Evolutionary conservation across 2,329 filamentous ascomycete genomes (phyloP).

Genomic region (Paracamarosporium sp.): DNA sequence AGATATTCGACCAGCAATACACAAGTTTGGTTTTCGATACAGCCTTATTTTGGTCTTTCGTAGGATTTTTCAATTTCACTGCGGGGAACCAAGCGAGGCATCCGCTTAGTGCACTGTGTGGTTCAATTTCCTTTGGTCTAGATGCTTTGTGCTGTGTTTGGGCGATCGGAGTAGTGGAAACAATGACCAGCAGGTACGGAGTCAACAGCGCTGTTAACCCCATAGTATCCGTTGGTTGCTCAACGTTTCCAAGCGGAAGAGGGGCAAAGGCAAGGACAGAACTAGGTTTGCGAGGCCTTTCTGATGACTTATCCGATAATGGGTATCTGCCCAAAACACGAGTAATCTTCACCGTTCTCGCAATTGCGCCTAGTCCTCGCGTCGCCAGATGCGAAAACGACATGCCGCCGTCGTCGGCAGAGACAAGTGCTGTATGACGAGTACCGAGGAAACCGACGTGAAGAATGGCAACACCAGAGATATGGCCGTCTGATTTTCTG

Average conservation of each 20-base stretch:
- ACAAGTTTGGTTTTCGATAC: conserved; percentile 85
- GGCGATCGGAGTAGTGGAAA: conserved; percentile 94
- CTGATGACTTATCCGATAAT: conserved; percentile 65
- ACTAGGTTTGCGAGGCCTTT: conserved; percentile 83
- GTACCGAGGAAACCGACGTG: conserved; percentile 96
- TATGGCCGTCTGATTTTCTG: conserved; percentile 79
- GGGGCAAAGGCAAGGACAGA: conserved; percentile 92
- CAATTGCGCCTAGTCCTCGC: conserved; percentile 84
- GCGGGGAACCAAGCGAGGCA: conserved; percentile 97
- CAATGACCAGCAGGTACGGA: conserved; percentile 92
- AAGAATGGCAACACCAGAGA: conserved; percentile 77
- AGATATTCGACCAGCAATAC: conserved; percentile 98
- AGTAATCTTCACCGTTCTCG: conserved; percentile 84
- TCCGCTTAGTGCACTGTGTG: conserved; percentile 90
- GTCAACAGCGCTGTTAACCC: conserved; percentile 95
- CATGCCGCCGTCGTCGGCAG: conserved; percentile 94
- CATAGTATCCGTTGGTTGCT: conserved; percentile 84
- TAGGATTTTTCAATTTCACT: conserved; percentile 83
- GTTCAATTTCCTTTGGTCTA: conserved; percentile 86
- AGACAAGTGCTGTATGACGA: conserved; percentile 91
- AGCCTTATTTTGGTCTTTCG: conserved; percentile 69
- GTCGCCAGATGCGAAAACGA: conserved; percentile 97
- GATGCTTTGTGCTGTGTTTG: conserved; percentile 96
- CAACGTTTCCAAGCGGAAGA: conserved; percentile 90
- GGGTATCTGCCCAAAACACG: conserved; percentile 93